These are phyloP conservation scores for Vararia minispora DNA, from an alignment of 768 basidiomycete genomes.

Conservation along the genomic window DNA sequence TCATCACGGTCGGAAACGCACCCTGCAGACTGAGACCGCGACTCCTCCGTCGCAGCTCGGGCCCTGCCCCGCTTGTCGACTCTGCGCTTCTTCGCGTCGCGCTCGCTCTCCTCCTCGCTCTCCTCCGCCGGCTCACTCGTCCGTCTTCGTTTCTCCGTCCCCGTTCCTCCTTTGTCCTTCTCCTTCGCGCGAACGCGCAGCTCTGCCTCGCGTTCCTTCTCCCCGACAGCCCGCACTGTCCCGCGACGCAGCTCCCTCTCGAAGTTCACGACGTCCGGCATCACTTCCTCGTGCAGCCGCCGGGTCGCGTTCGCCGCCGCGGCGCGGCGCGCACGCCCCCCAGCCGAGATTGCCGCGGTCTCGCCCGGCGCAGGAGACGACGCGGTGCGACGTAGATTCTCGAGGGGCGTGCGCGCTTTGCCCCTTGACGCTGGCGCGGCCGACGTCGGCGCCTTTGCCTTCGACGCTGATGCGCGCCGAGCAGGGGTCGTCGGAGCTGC, in stretches of 20 bases:
- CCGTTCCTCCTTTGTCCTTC: slow-evolving; percentile 8
- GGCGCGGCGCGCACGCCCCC: slow-evolving; percentile 26
- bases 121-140: slow-evolving; percentile 6
- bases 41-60: background rate
- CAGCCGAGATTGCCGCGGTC: slow-evolving; percentile 9
- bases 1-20: too few species aligned
- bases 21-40: background rate
- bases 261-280: slow-evolving; percentile 67
- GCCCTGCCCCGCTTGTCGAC: background rate
- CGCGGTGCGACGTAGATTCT: too few species aligned
- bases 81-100: slow-evolving; percentile 20
- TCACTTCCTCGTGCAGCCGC: slow-evolving; percentile 40
- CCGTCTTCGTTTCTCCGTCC: slow-evolving; percentile 6
- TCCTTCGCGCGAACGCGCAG: slow-evolving; percentile 14
- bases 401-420: background rate
- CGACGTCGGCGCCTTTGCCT: background rate
- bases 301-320: slow-evolving; percentile 43
- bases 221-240: slow-evolving; percentile 17
- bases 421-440: background rate
- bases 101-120: slow-evolving; percentile 16
- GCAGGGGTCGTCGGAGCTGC: slow-evolving; percentile 6
- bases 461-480: background rate
- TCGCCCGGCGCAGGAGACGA: slow-evolving; percentile 12
- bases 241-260: slow-evolving; percentile 50
- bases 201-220: slow-evolving; percentile 12